Evolutionary conservation across 2,329 filamentous ascomycete species (phyloP), one percentile per base, ranked within the genome.

Genomic region (Cordyceps javanica): DNA sequence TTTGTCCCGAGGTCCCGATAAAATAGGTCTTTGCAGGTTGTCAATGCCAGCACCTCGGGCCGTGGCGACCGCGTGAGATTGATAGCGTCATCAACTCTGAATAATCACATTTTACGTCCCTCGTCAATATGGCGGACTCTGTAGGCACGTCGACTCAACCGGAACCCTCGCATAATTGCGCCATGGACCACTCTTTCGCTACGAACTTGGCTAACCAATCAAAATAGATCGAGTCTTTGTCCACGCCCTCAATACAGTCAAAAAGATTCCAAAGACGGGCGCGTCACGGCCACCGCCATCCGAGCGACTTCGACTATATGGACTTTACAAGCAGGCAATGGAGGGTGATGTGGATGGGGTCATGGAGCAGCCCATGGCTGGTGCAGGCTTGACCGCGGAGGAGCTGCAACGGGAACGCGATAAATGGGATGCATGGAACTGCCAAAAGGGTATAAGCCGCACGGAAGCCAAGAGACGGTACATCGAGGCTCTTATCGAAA

Each of bases 261-360:
- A 97, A 75, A 95, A 95, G 75, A 95, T 99, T 66, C 90, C 90
- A 65, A 93, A 94, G 69, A 96, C 92, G 19, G 93, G 94, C 62
- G 91, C 91, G 54, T 86, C 90, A 62, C 88, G 94, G 61, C 94
- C 94, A 46, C 94, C 94, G 49, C 84, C 91, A 2, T 78, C 82
- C 60, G 92, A 95, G 68, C 88, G 94, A 59, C 80, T 99, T 65
- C 89, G 89, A 59, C 88, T 99, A 61, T 99, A 99, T 87, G 94
- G 94, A 62, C 82, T 99, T 64, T 99, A 99, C 78, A 99, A 99
- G 72, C 94, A 99, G 74, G 91, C 91, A 61, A 97, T 97, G 94
- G 92, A 99, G 77, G 94, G 94, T 50, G 91, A 99, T 73, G 92
- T 97, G 34, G 89, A 94, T 64, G 90, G 90, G 50, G 91, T 97